Evolutionary conservation across 352 stramenopile species (phyloP).

Genomic region (Pythium sukuiense): DNA sequence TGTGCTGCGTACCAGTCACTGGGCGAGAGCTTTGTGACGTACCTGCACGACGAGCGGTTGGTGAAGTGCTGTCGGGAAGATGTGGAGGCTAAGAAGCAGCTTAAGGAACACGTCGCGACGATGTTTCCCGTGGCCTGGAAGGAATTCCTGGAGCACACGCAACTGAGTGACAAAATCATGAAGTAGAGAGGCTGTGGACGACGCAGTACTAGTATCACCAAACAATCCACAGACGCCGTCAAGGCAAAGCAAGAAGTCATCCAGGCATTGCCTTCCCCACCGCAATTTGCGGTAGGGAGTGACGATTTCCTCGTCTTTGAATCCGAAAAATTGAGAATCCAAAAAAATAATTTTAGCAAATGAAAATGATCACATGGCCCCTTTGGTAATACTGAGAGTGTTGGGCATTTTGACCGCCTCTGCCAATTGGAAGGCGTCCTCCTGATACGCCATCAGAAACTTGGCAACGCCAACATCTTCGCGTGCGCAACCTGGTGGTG

Average conservation of each 20-base stretch:
- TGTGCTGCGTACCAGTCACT: conserved; percentile 44
- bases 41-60: conserved; percentile 39
- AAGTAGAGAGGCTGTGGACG: not conserved
- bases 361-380: no score
- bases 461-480: not conserved
- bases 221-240: no score
- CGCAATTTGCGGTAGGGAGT: no score
- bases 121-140: conserved; percentile 78
- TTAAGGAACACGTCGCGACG: conserved; percentile 53
- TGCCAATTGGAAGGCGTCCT: not conserved
- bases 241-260: no score
- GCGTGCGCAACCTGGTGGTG: not conserved
- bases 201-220: no score
- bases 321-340: not conserved
- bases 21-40: conserved; percentile 65
- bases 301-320: not conserved
- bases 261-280: no score
- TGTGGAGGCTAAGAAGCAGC: conserved; percentile 24
- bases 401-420: not conserved
- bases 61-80: conserved; percentile 20
- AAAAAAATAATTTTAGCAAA: not conserved
- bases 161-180: conserved; percentile 36
- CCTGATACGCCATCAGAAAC: not conserved
- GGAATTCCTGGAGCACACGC: conserved; percentile 54
- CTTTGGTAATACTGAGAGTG: not conserved